phyloP scores from a whole-genome alignment of 352 stramenopile species.

The Phytophthora niederhauseri region DNA sequence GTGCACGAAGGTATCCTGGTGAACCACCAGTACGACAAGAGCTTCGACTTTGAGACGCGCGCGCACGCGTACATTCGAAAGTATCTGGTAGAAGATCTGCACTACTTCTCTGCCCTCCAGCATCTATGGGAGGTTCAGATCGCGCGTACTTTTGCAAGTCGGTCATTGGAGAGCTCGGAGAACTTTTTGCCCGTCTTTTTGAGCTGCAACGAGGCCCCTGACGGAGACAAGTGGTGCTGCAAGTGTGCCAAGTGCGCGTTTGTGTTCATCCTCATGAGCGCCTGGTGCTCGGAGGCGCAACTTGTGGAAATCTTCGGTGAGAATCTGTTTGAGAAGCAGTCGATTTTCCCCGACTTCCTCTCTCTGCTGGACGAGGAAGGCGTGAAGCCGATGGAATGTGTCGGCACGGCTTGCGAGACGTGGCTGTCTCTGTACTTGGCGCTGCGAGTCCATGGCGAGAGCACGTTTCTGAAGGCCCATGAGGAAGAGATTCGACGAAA shows the following conservation, averaged over 20 bases:
- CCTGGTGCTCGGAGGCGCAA: slow-evolving; percentile 35
- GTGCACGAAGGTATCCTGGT: slow-evolving; percentile 36
- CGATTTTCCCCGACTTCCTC: slow-evolving; percentile 36
- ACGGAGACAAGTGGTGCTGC: slow-evolving; percentile 49
- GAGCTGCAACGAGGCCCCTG: slow-evolving; percentile 47
- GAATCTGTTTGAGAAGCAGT: slow-evolving; percentile 41
- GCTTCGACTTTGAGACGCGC: slow-evolving; percentile 43
- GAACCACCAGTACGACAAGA: slow-evolving; percentile 62
- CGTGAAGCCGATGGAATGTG: slow-evolving; percentile 55
- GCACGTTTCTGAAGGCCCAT: slow-evolving; percentile 31
- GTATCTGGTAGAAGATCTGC: slow-evolving; percentile 42
- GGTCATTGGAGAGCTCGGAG: slow-evolving; percentile 26
- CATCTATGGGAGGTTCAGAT: slow-evolving; percentile 57
- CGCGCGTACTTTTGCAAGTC: slow-evolving; percentile 37
- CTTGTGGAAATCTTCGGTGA: slow-evolving; percentile 39
- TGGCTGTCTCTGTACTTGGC: slow-evolving; percentile 45
- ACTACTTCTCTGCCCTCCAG: slow-evolving; percentile 53
- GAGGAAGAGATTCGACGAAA: slow-evolving; percentile 24
- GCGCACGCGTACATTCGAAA: slow-evolving; percentile 44
- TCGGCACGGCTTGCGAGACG: slow-evolving; percentile 43
- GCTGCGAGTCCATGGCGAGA: slow-evolving; percentile 18
- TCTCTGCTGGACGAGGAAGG: slow-evolving; percentile 38
- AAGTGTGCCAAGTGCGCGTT: slow-evolving; percentile 52
- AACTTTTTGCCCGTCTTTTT: slow-evolving; percentile 48
- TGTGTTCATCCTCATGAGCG: slow-evolving; percentile 47